phyloP scores from a whole-genome alignment of 352 stramenopile species.

The Aphanomyces stellatus region DNA sequence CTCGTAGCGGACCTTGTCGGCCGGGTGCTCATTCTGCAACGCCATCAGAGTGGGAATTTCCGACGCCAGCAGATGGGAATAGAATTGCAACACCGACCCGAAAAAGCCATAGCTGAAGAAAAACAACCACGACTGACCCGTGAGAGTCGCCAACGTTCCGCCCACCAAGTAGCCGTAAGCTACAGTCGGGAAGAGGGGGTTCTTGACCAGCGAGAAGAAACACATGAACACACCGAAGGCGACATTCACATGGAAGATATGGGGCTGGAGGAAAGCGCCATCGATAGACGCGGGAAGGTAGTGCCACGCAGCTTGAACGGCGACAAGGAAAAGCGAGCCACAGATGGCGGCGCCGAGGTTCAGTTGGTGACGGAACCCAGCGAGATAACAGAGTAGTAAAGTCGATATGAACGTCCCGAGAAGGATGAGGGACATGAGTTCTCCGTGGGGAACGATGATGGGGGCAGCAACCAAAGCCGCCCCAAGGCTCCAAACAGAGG shows the following conservation, averaged over 20 bases:
- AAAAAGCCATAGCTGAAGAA: constrained; percentile 12
- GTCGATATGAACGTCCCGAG: background rate
- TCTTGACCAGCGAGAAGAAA: background rate
- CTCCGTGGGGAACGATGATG: background rate
- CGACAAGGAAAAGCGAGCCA: background rate
- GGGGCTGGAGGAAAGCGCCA: background rate
- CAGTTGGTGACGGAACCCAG: background rate
- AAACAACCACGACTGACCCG: background rate
- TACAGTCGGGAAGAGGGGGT: background rate
- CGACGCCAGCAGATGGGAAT: background rate
- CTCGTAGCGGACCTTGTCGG: constrained; percentile 12
- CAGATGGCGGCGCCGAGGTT: background rate
- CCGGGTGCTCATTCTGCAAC: background rate
- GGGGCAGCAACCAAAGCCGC: background rate
- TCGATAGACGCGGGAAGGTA: background rate
- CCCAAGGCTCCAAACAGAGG: background rate
- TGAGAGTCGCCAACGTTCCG: background rate
- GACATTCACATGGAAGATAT: background rate
- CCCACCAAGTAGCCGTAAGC: constrained; percentile 1
- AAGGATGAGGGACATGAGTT: background rate
- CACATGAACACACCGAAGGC: background rate
- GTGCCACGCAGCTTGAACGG: background rate
- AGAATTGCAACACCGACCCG: background rate
- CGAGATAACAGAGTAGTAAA: background rate
- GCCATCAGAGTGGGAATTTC: constrained; percentile 3